A percentile compares a stretch with the other conserved stretches of the same genome.
Evolutionary conservation across 108 stramenopile genomes (phyloP).

Genomic region (Schizochytrium sp.): DNA sequence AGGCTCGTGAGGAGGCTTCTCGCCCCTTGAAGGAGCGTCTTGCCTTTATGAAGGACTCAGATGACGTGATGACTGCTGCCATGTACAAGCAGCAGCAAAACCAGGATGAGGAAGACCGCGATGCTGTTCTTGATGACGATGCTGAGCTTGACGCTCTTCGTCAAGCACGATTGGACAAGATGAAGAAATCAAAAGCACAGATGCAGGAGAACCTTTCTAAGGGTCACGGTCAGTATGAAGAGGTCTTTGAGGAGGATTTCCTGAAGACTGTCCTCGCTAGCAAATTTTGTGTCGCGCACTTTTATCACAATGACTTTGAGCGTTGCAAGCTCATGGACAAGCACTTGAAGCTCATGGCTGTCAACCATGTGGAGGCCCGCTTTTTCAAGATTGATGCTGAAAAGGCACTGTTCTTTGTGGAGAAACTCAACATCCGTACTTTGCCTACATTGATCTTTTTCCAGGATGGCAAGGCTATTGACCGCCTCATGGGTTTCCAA

Average conservation of each 20-base stretch:
- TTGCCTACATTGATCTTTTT: conserved; percentile 85
- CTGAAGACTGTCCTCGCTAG: conserved; percentile 73
- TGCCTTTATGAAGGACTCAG: conserved; percentile 6
- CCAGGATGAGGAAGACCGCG: conserved; percentile 61
- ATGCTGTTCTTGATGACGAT: conserved; percentile 79
- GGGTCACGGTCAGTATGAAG: conserved; percentile 94
- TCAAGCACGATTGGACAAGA: conserved; percentile 82
- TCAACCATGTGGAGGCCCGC: conserved; percentile 77
- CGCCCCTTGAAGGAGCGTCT: conserved; percentile 22
- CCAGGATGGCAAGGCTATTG: conserved; percentile 79
- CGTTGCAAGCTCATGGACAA: conserved; percentile 95
- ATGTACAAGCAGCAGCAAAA: conserved; percentile 66
- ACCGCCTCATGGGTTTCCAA: conserved; percentile 71
- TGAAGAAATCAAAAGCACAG: conserved; percentile 79
- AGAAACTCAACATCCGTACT: conserved; percentile 84
- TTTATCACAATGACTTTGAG: conserved; percentile 94
- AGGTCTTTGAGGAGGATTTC: conserved; percentile 90
- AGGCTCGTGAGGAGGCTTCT: neutral
- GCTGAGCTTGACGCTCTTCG: conserved; percentile 82
- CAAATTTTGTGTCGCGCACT: conserved; percentile 87
- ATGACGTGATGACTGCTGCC: neutral
- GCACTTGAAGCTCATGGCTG: conserved; percentile 84
- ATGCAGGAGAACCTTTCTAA: conserved; percentile 82
- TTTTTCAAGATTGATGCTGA: conserved; percentile 92
- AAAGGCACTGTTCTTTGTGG: conserved; percentile 94